Percentiles rank a stretch among this genome's conserved stretches.
phyloP scores from a whole-genome alignment of 306 rosid genomes.

The Luffa acutangula region DNA sequence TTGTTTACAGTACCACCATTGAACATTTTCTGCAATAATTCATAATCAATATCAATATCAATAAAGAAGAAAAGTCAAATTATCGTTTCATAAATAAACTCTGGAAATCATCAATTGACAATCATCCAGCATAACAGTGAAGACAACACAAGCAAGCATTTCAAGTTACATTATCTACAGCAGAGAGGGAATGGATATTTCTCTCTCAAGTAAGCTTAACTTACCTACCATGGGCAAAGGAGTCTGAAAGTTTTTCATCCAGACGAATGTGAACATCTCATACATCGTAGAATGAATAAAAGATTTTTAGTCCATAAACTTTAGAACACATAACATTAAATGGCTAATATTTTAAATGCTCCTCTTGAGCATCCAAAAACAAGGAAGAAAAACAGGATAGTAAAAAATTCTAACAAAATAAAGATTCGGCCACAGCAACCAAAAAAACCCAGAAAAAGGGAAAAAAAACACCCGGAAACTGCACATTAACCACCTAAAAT shows the following conservation, averaged over 20 bases:
- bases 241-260: neutral
- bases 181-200: neutral
- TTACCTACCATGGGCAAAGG: neutral
- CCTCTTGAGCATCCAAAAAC: neutral
- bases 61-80: neutral
- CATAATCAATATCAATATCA: neutral
- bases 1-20: constrained; percentile 79
- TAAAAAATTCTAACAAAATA: neutral
- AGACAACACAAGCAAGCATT: neutral
- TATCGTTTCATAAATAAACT: neutral
- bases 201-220: neutral
- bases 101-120: neutral
- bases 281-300: neutral
- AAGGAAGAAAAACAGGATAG: neutral
- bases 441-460: neutral
- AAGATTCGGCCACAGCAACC: neutral
- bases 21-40: constrained; percentile 83
- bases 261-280: neutral
- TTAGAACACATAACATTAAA: neutral
- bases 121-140: neutral
- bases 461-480: neutral
- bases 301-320: neutral
- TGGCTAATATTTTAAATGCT: neutral
- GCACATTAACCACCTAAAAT: neutral
- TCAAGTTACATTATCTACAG: neutral